Base-by-base conservation (phyloP, 352 stramenopile genomes). In the Saprolegnia diclina region DNA sequence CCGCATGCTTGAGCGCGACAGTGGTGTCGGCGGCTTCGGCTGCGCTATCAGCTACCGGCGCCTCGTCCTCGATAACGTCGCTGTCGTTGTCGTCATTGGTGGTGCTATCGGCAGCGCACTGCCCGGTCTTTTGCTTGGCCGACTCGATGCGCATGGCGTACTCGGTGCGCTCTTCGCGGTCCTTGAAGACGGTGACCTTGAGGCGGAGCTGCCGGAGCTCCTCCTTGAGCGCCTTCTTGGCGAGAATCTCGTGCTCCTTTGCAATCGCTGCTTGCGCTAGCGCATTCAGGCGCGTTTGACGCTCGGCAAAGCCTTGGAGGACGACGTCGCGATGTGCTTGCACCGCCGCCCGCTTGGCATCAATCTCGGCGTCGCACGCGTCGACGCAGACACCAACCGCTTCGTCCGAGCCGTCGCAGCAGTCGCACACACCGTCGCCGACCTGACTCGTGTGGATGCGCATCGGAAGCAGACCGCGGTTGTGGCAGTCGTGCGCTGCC, bases 371-470 rank as follows among this genome's bases (percentile, higher is more conserved):
- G 0, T 48, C 52, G 48, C 85, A 92, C 38, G 67, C 78, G 64
- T 90, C 62, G 18, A n/a, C 6, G 53, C 85, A 91, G 2, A 59
- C 5, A 22, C 71, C 67, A 0, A 56, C 10, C 4, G n/a, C 35
- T 65, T 99, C 96, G 72, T 99, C 96, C 63, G 85, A 91, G 24
- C 95, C 97, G 79, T 99, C 95, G 75, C 97, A 99, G 74, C 97
- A 99, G 83, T 99, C 97, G 73, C 97, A 99, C 52, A 99, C 84
- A n/a, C 88, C 89, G 74, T 99, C 97, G 13, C 79, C 53, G 0
- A 99, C 73, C 50, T 91, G 83, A 0, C 78, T 85, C 5, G 80
- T 38, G 0, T 89, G 73, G 7, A 91, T 45, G 40, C 71, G 59
- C 78, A 88, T 21, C 76, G 74, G 62, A 86, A 89, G n/a, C 70